Conservation (phyloP, 1,284 basidiomycete genomes). For the Fomitopsis palustris region DNA sequence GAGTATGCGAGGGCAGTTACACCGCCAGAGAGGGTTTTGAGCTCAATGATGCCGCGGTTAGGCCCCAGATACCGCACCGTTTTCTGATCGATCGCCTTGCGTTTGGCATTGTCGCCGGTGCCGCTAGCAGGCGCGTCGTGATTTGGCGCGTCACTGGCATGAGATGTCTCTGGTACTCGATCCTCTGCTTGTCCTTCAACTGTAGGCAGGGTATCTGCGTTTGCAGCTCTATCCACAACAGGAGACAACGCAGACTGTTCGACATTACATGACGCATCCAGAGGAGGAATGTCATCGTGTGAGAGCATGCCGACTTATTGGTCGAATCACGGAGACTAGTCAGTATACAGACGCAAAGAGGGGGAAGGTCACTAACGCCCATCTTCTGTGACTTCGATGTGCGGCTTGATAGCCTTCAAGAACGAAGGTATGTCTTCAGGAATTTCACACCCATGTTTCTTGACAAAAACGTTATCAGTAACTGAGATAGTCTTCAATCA, state of each 20-base stretch:
- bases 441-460: constrained; percentile 12
- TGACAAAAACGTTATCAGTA: not conserved
- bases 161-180: not conserved
- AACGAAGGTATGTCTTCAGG: constrained; percentile 17
- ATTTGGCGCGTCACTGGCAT: not conserved
- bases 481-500: not conserved
- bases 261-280: not conserved
- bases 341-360: no score
- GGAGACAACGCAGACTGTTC: not conserved
- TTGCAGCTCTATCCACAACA: not conserved
- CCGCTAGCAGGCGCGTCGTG: not conserved
- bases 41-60: not conserved
- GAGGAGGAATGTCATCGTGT: not conserved
- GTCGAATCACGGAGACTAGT: not conserved
- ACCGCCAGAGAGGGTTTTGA: constrained; percentile 12
- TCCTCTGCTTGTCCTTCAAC: not conserved
- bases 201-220: not conserved
- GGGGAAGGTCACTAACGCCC: constrained; percentile 10
- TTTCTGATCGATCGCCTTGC: not conserved
- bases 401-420: constrained; percentile 12
- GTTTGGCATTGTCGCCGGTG: not conserved
- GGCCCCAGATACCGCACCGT: not conserved
- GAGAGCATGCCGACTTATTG: constrained; percentile 16
- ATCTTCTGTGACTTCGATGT: constrained; percentile 20
- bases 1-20: constrained; percentile 17